These are phyloP conservation scores for Pseudonitzschia multistriata DNA, from an alignment of 108 stramenopile genomes.

Conservation along the genomic window DNA sequence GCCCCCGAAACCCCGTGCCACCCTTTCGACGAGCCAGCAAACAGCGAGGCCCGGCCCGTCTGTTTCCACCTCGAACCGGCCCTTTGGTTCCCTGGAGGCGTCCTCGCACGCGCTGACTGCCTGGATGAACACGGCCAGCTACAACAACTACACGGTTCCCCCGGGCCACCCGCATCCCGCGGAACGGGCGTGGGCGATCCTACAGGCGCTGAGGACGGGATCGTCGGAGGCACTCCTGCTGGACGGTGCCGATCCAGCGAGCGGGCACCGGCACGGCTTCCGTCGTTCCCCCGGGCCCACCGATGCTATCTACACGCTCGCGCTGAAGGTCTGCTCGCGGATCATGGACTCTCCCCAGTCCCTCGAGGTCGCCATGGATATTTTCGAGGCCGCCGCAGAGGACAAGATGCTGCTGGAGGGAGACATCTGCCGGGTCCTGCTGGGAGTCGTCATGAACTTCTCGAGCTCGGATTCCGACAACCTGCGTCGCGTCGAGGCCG, in stretches of 20 bases:
- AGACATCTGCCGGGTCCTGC: neutral
- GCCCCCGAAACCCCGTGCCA: neutral
- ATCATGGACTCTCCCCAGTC: neutral
- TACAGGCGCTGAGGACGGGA: slow-evolving; percentile 3
- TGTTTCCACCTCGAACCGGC: neutral
- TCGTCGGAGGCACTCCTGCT: slow-evolving; percentile 15
- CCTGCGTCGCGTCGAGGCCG: neutral
- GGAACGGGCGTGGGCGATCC: slow-evolving; percentile 26
- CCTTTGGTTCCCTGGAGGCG: slow-evolving; percentile 3
- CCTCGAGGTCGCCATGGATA: slow-evolving; percentile 8
- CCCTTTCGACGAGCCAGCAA: neutral
- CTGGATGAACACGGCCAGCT: slow-evolving; percentile 18
- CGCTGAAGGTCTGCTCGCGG: slow-evolving; percentile 20
- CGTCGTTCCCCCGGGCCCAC: slow-evolving; percentile 7
- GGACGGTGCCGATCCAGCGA: neutral
- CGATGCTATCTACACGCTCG: slow-evolving; percentile 9
- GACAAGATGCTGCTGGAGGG: slow-evolving; percentile 2
- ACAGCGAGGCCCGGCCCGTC: neutral
- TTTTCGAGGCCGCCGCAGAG: slow-evolving; percentile 16
- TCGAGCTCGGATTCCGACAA: neutral
- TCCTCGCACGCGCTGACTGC: slow-evolving; percentile 21
- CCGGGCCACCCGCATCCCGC: slow-evolving; percentile 7
- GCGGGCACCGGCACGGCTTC: no score
- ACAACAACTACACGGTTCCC: neutral
- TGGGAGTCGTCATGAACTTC: slow-evolving; percentile 1